Conservation (phyloP, 2,329 filamentous ascomycete species). For the Cercospora brassicicola region DNA sequence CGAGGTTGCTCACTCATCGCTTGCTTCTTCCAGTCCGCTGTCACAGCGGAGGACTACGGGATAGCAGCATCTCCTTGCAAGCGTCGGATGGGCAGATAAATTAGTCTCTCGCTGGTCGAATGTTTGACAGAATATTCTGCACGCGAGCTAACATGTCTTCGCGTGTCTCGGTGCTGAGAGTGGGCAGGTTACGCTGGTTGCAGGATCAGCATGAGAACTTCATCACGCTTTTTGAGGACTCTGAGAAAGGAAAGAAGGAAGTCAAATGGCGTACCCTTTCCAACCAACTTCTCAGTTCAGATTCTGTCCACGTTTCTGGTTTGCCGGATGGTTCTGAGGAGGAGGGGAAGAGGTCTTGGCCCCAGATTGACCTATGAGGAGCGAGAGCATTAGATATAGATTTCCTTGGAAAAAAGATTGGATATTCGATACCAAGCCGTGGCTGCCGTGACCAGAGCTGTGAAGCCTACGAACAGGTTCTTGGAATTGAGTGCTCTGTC, state of each 20-base stretch:
- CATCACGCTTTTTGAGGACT: not conserved
- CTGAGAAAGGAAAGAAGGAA: not conserved
- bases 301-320: constrained; percentile 70
- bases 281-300: constrained; percentile 80
- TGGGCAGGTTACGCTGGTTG: constrained; percentile 62
- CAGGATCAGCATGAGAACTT: not conserved
- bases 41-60: not conserved
- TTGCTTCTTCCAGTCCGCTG: not conserved
- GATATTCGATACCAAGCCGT: constrained; percentile 60
- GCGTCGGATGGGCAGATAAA: not conserved
- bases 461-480: constrained; percentile 63
- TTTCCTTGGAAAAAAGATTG: too few species aligned
- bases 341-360: constrained; percentile 75
- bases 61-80: not conserved
- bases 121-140: constrained; percentile 52
- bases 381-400: too few species aligned
- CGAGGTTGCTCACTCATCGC: not conserved
- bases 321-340: constrained; percentile 72
- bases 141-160: not conserved
- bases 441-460: constrained; percentile 76
- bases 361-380: constrained; percentile 65
- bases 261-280: constrained; percentile 62
- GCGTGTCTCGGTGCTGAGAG: constrained; percentile 43
- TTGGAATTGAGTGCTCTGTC: constrained; percentile 50
- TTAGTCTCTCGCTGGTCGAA: constrained; percentile 50